Percentiles rank a stretch among this genome's conserved stretches.
These are phyloP conservation scores for Paraglomus occultum DNA, from an alignment of 192 early-diverging fungal species.

Conservation along the genomic window DNA sequence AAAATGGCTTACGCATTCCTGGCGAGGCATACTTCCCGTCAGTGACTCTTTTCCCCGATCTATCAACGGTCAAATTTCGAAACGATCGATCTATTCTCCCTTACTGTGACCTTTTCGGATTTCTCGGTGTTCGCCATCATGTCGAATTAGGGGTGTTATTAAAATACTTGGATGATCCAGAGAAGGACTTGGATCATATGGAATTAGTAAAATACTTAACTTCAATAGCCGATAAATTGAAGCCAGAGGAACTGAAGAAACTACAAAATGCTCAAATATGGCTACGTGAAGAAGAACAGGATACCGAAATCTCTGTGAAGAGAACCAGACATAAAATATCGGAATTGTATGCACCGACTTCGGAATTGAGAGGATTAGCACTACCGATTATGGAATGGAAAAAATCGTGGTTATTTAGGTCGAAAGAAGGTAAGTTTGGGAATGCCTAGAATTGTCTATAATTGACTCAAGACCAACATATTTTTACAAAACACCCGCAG, in stretches of 20 bases:
- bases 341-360: conserved; percentile 67
- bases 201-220: conserved; percentile 83
- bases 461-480: neutral
- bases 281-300: conserved; percentile 44
- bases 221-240: conserved; percentile 62
- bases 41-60: conserved; percentile 80
- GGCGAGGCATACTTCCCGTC: conserved; percentile 72
- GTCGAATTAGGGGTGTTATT: conserved; percentile 85
- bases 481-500: conserved; percentile 10
- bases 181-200: conserved; percentile 77
- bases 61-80: conserved; percentile 69
- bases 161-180: conserved; percentile 66
- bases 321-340: conserved; percentile 53
- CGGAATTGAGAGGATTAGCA: conserved; percentile 53
- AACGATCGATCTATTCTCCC: neutral
- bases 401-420: conserved; percentile 41
- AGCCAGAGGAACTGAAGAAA: conserved; percentile 54
- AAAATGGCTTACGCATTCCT: conserved; percentile 64
- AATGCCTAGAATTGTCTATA: neutral
- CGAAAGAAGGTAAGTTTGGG: conserved; percentile 31
- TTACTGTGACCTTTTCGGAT: conserved; percentile 56
- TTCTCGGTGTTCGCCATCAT: conserved; percentile 77
- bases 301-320: conserved; percentile 12
- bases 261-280: conserved; percentile 68
- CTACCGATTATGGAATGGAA: conserved; percentile 73